These are phyloP conservation scores for Penicillium arizonense DNA, from an alignment of 495 filamentous ascomycete species.

Conservation along the genomic window DNA sequence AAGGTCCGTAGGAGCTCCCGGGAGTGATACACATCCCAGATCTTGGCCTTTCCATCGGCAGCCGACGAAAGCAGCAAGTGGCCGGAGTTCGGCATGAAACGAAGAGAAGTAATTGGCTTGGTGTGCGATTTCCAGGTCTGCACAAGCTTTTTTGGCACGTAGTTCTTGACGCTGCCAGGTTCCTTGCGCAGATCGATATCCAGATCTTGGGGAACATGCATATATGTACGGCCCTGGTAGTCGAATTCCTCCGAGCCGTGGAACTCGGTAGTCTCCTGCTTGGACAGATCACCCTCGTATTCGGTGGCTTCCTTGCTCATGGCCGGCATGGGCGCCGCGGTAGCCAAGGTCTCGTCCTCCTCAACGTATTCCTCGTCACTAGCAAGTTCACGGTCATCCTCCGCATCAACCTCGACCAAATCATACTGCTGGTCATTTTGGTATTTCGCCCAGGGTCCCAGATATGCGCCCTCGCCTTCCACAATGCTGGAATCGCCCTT, in stretches of 20 bases:
- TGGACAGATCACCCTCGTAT: constrained; percentile 54
- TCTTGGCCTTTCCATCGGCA: constrained; percentile 86
- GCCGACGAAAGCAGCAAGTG: constrained; percentile 84
- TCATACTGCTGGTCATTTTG: constrained; percentile 61
- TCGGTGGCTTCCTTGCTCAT: constrained; percentile 59
- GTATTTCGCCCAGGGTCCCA: constrained; percentile 93
- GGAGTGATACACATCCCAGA: constrained; percentile 91
- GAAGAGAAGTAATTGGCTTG: constrained; percentile 80
- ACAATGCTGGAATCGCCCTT: constrained; percentile 82
- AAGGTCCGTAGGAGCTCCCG: constrained; percentile 86
- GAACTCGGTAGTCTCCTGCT: constrained; percentile 81
- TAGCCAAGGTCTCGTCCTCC: constrained; percentile 37
- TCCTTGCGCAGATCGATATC: constrained; percentile 87
- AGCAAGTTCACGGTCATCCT: constrained; percentile 57
- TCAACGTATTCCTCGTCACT: constrained; percentile 82
- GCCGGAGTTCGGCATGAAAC: constrained; percentile 82
- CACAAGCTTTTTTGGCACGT: constrained; percentile 86
- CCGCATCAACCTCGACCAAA: constrained; percentile 50
- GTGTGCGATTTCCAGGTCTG: constrained; percentile 87
- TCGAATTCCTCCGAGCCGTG: constrained; percentile 80
- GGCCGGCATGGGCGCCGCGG: constrained; percentile 47
- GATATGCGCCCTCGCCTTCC: constrained; percentile 81
- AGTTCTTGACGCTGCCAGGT: constrained; percentile 75
- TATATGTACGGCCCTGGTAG: constrained; percentile 80
- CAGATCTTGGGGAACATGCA: constrained; percentile 91